phyloP scores from a whole-genome alignment of 2,329 filamentous ascomycete species.

The Penicillium sclerotigenum region DNA sequence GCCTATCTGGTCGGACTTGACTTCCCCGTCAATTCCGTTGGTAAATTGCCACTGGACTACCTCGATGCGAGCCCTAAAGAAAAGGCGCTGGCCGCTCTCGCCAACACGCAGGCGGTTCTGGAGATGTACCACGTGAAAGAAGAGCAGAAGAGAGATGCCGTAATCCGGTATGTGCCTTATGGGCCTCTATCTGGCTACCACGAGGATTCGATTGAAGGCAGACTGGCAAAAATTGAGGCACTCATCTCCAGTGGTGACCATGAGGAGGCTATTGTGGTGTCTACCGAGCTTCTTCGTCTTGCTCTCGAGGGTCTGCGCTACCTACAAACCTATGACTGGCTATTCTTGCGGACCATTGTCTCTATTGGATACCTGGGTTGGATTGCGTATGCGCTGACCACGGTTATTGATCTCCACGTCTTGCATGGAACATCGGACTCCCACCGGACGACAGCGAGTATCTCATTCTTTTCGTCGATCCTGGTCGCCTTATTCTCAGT shows the following conservation, averaged over 20 bases:
- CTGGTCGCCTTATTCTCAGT: constrained; percentile 74
- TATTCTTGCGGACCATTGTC: constrained; percentile 85
- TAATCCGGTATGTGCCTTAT: constrained; percentile 76
- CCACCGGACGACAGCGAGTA: constrained; percentile 59
- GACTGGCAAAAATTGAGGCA: constrained; percentile 63
- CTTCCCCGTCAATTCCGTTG: constrained; percentile 95
- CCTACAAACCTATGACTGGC: constrained; percentile 96
- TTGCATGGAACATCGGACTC: constrained; percentile 66
- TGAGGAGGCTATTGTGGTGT: constrained; percentile 75
- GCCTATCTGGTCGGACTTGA: constrained; percentile 82
- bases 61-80: constrained; percentile 67
- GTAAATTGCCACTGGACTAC: constrained; percentile 82
- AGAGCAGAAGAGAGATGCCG: constrained; percentile 69
- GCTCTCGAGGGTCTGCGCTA: constrained; percentile 83
- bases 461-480: constrained; percentile 68
- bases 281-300: constrained; percentile 70
- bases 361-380: constrained; percentile 90
- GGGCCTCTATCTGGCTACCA: constrained; percentile 62
- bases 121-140: constrained; percentile 98
- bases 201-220: constrained; percentile 59
- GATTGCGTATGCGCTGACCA: constrained; percentile 89
- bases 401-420: constrained; percentile 83
- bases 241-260: constrained; percentile 65
- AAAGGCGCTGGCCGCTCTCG: constrained; percentile 79
- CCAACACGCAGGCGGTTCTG: constrained; percentile 80